Percentiles rank a stretch among this genome's conserved stretches.
phyloP scores from a whole-genome alignment of 2,329 filamentous ascomycete species.

The Scedosporium boydii region DNA sequence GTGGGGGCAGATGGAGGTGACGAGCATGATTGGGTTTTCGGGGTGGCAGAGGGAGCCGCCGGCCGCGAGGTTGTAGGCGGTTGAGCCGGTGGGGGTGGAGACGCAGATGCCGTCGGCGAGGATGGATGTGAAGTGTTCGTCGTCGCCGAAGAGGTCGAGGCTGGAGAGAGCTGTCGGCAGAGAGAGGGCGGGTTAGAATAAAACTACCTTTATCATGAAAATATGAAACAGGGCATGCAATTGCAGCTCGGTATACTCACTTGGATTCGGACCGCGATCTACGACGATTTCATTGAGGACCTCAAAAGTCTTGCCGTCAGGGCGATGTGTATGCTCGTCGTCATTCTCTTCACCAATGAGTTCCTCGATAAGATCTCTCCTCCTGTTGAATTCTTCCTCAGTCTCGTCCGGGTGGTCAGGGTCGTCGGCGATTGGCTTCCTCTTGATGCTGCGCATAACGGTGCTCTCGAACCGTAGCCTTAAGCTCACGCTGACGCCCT shows the following conservation, averaged over 20 bases:
- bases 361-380: slow-evolving; percentile 75
- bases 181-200: background rate
- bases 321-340: slow-evolving; percentile 74
- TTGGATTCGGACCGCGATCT: slow-evolving; percentile 86
- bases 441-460: slow-evolving; percentile 68
- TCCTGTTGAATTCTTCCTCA: slow-evolving; percentile 24
- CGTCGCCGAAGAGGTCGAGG: slow-evolving; percentile 87
- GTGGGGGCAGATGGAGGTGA: slow-evolving; percentile 91
- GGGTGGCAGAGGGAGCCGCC: slow-evolving; percentile 94
- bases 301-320: slow-evolving; percentile 67
- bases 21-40: slow-evolving; percentile 90
- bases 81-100: slow-evolving; percentile 88
- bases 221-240: background rate
- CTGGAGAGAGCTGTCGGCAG: slow-evolving; percentile 65
- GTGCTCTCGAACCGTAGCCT: slow-evolving; percentile 87
- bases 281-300: slow-evolving; percentile 97
- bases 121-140: slow-evolving; percentile 90
- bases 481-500: slow-evolving; percentile 82
- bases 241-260: slow-evolving; percentile 39
- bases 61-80: slow-evolving; percentile 89
- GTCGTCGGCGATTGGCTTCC: slow-evolving; percentile 19
- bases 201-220: background rate
- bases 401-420: slow-evolving; percentile 22
- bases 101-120: slow-evolving; percentile 90
- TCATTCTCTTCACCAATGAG: slow-evolving; percentile 78